These are phyloP conservation scores for Porogramme epimiltina DNA, from an alignment of 1,284 basidiomycete species.

Conservation along the genomic window DNA sequence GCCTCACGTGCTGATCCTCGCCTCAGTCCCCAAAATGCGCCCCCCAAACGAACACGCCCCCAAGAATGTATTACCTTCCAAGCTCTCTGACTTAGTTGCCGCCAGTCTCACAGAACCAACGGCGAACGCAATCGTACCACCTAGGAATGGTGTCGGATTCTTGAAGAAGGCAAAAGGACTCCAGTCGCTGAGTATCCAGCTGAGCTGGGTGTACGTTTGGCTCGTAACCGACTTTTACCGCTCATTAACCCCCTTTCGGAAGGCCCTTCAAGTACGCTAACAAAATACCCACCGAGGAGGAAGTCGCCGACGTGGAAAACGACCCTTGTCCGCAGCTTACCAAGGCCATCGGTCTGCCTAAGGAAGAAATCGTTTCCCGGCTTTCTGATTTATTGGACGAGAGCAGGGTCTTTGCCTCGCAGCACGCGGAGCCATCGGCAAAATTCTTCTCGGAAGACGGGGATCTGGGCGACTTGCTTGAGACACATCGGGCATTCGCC, in stretches of 20 bases:
- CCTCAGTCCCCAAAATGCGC: constrained; percentile 52
- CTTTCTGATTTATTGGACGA: constrained; percentile 12
- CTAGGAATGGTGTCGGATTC: constrained; percentile 25
- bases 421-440: background rate
- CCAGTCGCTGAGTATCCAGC: constrained; percentile 55
- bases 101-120: background rate
- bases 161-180: constrained; percentile 60
- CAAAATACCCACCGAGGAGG: constrained; percentile 48
- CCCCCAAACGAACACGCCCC: constrained; percentile 47
- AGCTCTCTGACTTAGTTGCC: constrained; percentile 26
- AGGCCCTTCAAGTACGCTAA: constrained; percentile 49
- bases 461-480: background rate
- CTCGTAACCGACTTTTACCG: too few species aligned
- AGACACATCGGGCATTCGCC: background rate
- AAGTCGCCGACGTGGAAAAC: constrained; percentile 35
- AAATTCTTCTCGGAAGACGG: background rate
- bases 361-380: constrained; percentile 7
- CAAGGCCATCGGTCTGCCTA: constrained; percentile 12
- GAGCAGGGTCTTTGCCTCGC: constrained; percentile 5
- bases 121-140: background rate
- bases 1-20: background rate
- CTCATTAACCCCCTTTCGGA: too few species aligned
- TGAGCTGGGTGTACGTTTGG: constrained; percentile 70
- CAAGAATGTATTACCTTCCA: constrained; percentile 37
- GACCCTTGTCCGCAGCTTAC: constrained; percentile 14